These are phyloP conservation scores for Rubia yunnanensis DNA, from an alignment of 257 asterid species.

Conservation along the genomic window DNA sequence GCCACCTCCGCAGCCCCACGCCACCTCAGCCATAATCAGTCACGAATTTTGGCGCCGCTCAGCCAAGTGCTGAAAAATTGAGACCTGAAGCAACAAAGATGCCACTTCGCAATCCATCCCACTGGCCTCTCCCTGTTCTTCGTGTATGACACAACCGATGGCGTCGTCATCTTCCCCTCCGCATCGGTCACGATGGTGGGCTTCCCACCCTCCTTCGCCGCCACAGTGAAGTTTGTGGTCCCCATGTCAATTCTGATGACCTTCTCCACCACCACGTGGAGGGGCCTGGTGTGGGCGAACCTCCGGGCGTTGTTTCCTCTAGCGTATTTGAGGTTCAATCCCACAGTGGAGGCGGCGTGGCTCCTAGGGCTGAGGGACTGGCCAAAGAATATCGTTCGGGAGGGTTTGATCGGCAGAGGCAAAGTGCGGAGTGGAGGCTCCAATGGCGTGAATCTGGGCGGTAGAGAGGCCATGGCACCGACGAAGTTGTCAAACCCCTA, in stretches of 20 bases:
- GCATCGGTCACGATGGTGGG: slow-evolving; percentile 83
- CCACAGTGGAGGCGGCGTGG: slow-evolving; percentile 24
- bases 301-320: slow-evolving; percentile 18
- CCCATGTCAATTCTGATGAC: slow-evolving; percentile 87
- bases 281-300: slow-evolving; percentile 15
- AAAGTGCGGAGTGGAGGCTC: slow-evolving; percentile 31
- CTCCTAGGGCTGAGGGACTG: slow-evolving; percentile 23
- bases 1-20: too few relatives aligned
- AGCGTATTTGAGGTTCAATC: slow-evolving; percentile 30
- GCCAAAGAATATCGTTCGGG: slow-evolving; percentile 40
- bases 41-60: too few relatives aligned
- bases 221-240: slow-evolving; percentile 84
- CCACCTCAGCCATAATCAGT: too few relatives aligned
- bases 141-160: slow-evolving; percentile 84
- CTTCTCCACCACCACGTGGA: slow-evolving; percentile 78
- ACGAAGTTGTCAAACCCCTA: neutral
- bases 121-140: slow-evolving; percentile 73
- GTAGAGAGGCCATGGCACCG: slow-evolving; percentile 24
- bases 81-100: too few relatives aligned
- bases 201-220: slow-evolving; percentile 95
- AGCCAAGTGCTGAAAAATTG: too few relatives aligned
- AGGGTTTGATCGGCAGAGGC: slow-evolving; percentile 27
- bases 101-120: slow-evolving; percentile 88
- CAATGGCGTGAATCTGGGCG: slow-evolving; percentile 59
- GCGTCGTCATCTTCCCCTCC: slow-evolving; percentile 86